phyloP scores from a whole-genome alignment of 768 basidiomycete genomes.

The Cystobasidiopsis lactophilus region DNA sequence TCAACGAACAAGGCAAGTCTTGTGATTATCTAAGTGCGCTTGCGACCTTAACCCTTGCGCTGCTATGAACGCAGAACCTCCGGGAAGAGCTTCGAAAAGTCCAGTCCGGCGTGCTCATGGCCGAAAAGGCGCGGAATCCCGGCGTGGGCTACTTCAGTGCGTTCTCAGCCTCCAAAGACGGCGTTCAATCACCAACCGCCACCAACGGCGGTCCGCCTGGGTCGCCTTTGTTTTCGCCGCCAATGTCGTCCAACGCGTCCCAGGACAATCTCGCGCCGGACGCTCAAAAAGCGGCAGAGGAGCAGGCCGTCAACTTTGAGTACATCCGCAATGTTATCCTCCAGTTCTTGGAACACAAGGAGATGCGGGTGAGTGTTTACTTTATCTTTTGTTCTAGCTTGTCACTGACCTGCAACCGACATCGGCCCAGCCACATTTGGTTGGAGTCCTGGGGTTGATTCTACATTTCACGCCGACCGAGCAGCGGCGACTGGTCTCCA shows the following conservation, averaged over 20 bases:
- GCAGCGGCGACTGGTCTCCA: constrained; percentile 65
- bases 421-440: constrained; percentile 48
- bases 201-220: background rate
- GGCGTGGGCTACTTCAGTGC: constrained; percentile 59
- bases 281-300: constrained; percentile 28
- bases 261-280: constrained; percentile 14
- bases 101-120: constrained; percentile 68
- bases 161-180: constrained; percentile 1
- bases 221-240: background rate
- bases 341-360: constrained; percentile 93
- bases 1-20: constrained; percentile 64
- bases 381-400: background rate
- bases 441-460: constrained; percentile 76
- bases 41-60: background rate
- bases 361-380: constrained; percentile 72
- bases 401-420: background rate
- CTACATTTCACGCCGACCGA: constrained; percentile 89
- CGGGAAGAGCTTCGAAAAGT: constrained; percentile 90
- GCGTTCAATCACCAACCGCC: background rate
- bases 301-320: constrained; percentile 86
- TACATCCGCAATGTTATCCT: constrained; percentile 88
- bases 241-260: background rate
- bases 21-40: too few relatives aligned
- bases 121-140: constrained; percentile 77
- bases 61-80: constrained; percentile 36